Conservation (phyloP, 768 basidiomycete species). For the Obba rivulosa region DNA sequence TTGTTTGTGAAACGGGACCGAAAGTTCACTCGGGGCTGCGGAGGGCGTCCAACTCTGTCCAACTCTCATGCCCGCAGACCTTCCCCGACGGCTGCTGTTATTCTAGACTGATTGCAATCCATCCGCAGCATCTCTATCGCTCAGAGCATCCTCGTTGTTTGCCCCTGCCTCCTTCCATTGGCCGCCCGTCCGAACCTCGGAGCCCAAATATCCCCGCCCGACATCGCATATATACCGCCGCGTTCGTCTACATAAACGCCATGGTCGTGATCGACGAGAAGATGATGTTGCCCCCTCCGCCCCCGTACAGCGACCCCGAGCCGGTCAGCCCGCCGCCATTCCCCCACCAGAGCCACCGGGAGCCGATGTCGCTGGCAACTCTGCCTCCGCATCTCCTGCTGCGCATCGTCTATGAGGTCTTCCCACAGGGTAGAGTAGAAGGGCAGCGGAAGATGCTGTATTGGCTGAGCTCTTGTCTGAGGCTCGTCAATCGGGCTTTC, state of each 20-base stretch:
- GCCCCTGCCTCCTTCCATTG: no score
- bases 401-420: constrained; percentile 60
- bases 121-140: no score
- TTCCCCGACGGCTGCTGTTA: no score
- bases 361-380: constrained; percentile 21
- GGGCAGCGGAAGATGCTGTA: constrained; percentile 62
- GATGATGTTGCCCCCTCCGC: constrained; percentile 30
- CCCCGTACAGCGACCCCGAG: constrained; percentile 28
- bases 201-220: no score
- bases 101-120: no score
- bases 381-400: constrained; percentile 64
- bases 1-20: no score
- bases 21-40: no score
- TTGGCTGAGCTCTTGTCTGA: constrained; percentile 60
- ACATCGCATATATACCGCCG: constrained; percentile 7
- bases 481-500: constrained; percentile 60
- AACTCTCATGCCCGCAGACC: no score
- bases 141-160: no score
- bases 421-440: constrained; percentile 46
- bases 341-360: constrained; percentile 14
- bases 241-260: constrained; percentile 5
- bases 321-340: constrained; percentile 31
- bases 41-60: no score
- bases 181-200: no score
- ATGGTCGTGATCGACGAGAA: constrained; percentile 48